These are phyloP conservation scores for Yamadazyma sp. DNA, from an alignment of 1,139 yeast species.

Conservation along the genomic window DNA sequence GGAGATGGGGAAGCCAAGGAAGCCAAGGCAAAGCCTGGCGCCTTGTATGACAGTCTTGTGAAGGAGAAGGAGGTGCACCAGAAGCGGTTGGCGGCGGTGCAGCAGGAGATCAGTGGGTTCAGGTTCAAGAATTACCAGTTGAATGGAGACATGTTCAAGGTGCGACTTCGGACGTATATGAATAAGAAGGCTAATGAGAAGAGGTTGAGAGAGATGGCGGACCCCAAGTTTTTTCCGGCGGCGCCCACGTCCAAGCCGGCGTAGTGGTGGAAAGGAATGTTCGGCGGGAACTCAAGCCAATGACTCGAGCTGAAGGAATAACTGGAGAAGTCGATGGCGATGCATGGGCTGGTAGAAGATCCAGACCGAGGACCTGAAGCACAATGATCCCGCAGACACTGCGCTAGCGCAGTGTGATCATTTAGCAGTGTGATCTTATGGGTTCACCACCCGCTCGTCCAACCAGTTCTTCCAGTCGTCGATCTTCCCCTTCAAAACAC, in stretches of 20 bases:
- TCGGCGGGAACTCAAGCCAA: no score
- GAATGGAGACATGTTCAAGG: conserved; percentile 52
- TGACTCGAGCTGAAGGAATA: no score
- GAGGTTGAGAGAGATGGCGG: conserved; percentile 39
- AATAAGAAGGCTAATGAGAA: conserved; percentile 40
- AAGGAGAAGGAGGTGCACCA: conserved; percentile 22
- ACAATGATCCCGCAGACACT: no score
- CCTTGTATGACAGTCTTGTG: conserved; percentile 15
- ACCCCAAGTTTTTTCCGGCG: conserved; percentile 55
- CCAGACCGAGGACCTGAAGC: no score
- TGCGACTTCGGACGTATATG: conserved; percentile 45
- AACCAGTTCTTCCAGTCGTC: conserved; percentile 76
- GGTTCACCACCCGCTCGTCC: conserved; percentile 67
- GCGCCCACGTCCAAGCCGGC: conserved; percentile 37
- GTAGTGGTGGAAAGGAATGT: neutral
- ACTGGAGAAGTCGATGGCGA: no score
- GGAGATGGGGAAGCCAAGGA: conserved; percentile 9
- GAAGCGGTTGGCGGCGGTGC: conserved; percentile 20
- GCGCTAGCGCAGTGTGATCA: no score
- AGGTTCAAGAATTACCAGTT: conserved; percentile 50
- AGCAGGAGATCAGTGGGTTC: conserved; percentile 23
- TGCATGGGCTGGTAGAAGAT: no score
- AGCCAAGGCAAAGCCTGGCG: conserved; percentile 12
- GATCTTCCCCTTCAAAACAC: conserved; percentile 56
- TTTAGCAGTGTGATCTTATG: conserved; percentile 11